Evolutionary conservation across 2,329 filamentous ascomycete genomes (phyloP).

Genomic region (Onygena corvina): DNA sequence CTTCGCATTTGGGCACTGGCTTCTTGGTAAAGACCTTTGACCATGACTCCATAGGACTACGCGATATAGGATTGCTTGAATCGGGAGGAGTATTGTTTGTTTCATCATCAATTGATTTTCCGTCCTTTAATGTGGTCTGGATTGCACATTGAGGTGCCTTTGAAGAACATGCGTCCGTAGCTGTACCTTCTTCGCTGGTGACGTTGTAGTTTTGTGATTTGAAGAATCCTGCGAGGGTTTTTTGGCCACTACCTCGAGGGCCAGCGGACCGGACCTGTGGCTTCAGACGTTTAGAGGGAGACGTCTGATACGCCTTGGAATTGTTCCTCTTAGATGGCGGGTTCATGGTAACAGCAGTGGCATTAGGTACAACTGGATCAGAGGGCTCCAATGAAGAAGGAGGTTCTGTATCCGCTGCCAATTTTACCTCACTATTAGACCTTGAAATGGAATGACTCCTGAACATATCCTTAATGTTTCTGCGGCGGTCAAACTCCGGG

Average conservation of each 20-base stretch:
- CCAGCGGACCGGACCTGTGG: background rate
- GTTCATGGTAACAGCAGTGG: background rate
- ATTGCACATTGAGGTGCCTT: background rate
- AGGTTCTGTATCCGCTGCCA: slow-evolving; percentile 11
- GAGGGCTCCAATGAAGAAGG: background rate
- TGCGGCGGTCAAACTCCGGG: slow-evolving; percentile 73
- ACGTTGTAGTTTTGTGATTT: slow-evolving; percentile 10
- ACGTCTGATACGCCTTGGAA: background rate
- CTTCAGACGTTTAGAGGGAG: background rate
- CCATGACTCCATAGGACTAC: slow-evolving; percentile 55
- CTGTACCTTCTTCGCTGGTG: background rate
- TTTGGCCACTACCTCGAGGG: slow-evolving; percentile 1
- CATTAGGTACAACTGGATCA: background rate
- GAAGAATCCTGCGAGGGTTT: slow-evolving; percentile 3
- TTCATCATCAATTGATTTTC: background rate
- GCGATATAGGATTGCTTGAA: background rate
- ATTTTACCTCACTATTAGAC: slow-evolving; percentile 40
- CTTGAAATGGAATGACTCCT: background rate
- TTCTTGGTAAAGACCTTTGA: slow-evolving; percentile 68
- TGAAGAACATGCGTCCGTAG: background rate
- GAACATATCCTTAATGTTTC: slow-evolving; percentile 91
- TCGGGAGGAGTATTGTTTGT: background rate
- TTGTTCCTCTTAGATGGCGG: background rate
- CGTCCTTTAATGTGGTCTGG: background rate
- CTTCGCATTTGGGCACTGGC: slow-evolving; percentile 63